Conservation (phyloP, 208 protist genomes). For the Trypanosoma congolense region DNA sequence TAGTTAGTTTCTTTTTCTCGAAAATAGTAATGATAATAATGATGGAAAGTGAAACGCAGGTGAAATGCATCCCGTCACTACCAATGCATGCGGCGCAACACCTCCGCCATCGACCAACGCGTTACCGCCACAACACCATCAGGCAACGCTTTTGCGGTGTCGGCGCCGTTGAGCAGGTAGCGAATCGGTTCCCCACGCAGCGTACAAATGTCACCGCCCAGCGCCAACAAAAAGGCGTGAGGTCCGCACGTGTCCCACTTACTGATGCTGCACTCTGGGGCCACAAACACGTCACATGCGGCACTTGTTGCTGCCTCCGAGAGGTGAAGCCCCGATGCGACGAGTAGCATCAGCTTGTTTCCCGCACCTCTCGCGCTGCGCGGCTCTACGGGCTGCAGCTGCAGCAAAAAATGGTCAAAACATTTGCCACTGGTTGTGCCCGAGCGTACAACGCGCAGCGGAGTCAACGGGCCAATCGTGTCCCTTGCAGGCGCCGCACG, state of each 20-base stretch:
- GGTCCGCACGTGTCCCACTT: conserved; percentile 79
- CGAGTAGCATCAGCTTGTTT: conserved; percentile 53
- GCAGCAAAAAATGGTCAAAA: conserved; percentile 20
- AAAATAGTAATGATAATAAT: not conserved
- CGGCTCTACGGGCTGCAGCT: conserved; percentile 24
- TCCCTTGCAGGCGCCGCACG: not conserved
- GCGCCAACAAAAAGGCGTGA: conserved; percentile 60
- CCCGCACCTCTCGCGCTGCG: conserved; percentile 34
- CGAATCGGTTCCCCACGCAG: conserved; percentile 30
- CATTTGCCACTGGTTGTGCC: conserved; percentile 33
- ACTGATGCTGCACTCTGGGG: conserved; percentile 42
- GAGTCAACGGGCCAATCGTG: not conserved
- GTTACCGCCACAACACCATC: conserved; percentile 37
- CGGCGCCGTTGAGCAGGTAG: conserved; percentile 19
- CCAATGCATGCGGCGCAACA: conserved; percentile 39
- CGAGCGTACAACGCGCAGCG: conserved; percentile 31
- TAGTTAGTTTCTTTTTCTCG: not conserved
- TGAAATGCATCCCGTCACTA: not conserved
- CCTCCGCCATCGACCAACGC: conserved; percentile 20
- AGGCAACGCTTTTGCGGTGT: conserved; percentile 16
- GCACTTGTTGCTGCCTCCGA: not conserved
- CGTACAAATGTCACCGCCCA: conserved; percentile 49
- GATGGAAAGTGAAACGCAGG: conserved; percentile 1
- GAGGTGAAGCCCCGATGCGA: conserved; percentile 21
- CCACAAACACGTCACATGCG: conserved; percentile 56